Base-by-base conservation (phyloP, 2,329 filamentous ascomycete species). In the Parafenestella ontariensis region DNA sequence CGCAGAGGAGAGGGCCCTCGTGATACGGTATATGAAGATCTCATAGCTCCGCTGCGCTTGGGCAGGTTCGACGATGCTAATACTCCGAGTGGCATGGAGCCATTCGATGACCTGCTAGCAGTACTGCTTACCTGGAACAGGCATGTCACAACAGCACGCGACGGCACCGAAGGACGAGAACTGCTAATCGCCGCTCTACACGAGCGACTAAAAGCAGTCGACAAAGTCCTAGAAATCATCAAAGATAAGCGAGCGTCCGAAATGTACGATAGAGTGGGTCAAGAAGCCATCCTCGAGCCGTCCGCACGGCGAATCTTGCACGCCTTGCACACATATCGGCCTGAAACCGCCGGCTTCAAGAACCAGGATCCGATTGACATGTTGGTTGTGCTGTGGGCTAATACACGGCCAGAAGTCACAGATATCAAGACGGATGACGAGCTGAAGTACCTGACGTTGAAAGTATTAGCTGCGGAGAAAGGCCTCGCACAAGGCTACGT, bases 91-190 rank as follows among this genome's bases (percentile, higher is more conserved):
- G 24, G 20, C 13, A 42, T 23, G 3, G 65, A 68, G 43, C 58
- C 61, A 10, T 62, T 62, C 37, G 31, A 47, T 21, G 58, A 62
- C 9, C 54, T 64, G 33, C 15, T 49, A n/a, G n/a, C 56, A 17
- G 58, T 63, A 0, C 54, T 68, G 4, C 52, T 50, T 8, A 47
- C 39, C 4, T 67, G 66, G 65, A 70, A 70, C 24, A 24, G 40
- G 31, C 47, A 47, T 26, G 54, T 64, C 1, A 26, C 47, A 8
- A 11, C 24, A 13, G 33, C 31, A 9, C 41, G 51, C n/a, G 23
- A 49, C 37, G 3, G 15, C 3, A 24, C 29, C 31, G 15, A 34
- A 24, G 37, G 40, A 8, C 56, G 54, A 24, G n/a, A 61, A 20
- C 29, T 37, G 3, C 41, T 65, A 9, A 26, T 59, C 1, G 44